Conservation (phyloP, 2,329 filamentous ascomycete species). For the Xylariomycetidae sp. region DNA sequence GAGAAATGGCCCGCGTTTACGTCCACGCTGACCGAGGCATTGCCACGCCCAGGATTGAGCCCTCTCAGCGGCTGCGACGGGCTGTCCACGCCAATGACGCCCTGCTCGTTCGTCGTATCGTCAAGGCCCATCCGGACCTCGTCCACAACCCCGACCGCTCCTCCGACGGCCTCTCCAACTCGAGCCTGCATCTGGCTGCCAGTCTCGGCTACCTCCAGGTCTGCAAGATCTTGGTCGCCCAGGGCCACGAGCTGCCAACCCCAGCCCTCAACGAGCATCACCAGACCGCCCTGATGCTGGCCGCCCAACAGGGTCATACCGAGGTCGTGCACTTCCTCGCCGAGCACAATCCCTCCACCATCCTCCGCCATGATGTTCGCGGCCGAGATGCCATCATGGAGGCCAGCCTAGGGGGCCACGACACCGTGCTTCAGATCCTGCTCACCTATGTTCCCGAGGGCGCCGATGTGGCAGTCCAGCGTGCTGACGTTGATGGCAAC, state of each 20-base stretch:
- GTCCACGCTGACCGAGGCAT: not conserved
- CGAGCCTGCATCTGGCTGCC: slow-evolving; percentile 75
- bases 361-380: slow-evolving; percentile 58
- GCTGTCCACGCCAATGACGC: slow-evolving; percentile 72
- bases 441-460: slow-evolving; percentile 55
- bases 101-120: slow-evolving; percentile 68
- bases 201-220: slow-evolving; percentile 65
- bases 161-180: slow-evolving; percentile 65
- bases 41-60: slow-evolving; percentile 49
- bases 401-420: slow-evolving; percentile 53
- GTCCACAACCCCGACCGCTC: slow-evolving; percentile 75
- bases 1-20: not conserved
- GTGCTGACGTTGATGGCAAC: slow-evolving; percentile 68
- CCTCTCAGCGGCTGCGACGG: slow-evolving; percentile 69
- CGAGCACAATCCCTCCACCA: slow-evolving; percentile 54
- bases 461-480: slow-evolving; percentile 45
- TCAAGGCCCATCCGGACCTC: slow-evolving; percentile 63
- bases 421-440: slow-evolving; percentile 59
- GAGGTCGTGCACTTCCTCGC: slow-evolving; percentile 69
- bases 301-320: slow-evolving; percentile 61
- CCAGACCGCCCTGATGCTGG: slow-evolving; percentile 78
- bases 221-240: slow-evolving; percentile 62
- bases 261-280: slow-evolving; percentile 73
- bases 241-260: slow-evolving; percentile 67
- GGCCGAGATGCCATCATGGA: slow-evolving; percentile 71